phyloP scores from a whole-genome alignment of 2,329 filamentous ascomycete genomes.

The Aspergillus fischeri region DNA sequence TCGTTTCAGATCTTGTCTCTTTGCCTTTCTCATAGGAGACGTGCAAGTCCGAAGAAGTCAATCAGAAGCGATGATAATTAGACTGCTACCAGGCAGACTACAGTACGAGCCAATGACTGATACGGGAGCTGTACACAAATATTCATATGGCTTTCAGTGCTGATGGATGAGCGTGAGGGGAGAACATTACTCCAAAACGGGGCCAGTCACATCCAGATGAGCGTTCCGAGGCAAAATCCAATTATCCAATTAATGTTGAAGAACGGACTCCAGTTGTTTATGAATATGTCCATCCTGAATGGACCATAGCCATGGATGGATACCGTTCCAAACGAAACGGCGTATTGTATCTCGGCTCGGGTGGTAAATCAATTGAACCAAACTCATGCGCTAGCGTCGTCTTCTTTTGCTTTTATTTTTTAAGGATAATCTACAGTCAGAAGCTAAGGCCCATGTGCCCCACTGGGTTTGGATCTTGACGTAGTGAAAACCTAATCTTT shows the following conservation, averaged over 20 bases:
- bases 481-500: conserved; percentile 34
- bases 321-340: conserved; percentile 8
- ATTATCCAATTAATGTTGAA: background rate
- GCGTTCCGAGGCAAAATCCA: background rate
- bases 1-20: too few relatives aligned
- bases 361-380: background rate
- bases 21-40: too few relatives aligned
- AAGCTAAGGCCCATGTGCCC: conserved; percentile 11
- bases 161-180: background rate
- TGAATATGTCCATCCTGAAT: background rate
- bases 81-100: background rate
- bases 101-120: too few relatives aligned
- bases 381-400: conserved; percentile 7
- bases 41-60: too few relatives aligned
- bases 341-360: background rate
- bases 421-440: conserved; percentile 1
- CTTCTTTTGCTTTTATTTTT: conserved; percentile 7
- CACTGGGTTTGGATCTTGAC: conserved; percentile 31
- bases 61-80: too few relatives aligned
- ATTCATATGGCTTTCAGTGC: background rate
- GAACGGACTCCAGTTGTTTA: background rate
- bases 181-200: conserved; percentile 1
- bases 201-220: conserved; percentile 1
- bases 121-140: background rate
- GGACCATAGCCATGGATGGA: conserved; percentile 1